Base-by-base conservation (phyloP, 306 rosid genomes). In the Lathyrus aphaca region DNA sequence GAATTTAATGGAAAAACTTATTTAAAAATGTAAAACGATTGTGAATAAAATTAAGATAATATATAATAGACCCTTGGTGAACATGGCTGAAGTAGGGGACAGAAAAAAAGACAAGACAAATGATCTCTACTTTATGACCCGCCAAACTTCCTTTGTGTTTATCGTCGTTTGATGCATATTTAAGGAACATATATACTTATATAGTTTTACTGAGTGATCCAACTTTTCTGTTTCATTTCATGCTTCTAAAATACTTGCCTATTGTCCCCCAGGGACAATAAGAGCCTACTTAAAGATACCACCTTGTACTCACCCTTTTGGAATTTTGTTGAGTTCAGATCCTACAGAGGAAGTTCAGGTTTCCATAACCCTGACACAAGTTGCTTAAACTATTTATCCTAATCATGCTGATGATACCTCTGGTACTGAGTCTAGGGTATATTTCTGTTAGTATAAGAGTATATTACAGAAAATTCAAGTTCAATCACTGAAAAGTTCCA, bases 101-200 rank as follows among this genome's bases (percentile, higher is more conserved):
- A 82, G 44, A 75, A 56, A 86, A 79, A 23, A 74, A 71, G 74
- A 71, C 60, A 80, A 55, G 54, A 62, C 15, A 35, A 39, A 46
- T 59, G 64, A 21, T 64, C 66, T 18, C 9, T 21, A 53, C 19
- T 21, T 21, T 14, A 5, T 18, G 27, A 18, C 56, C 12, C 13
- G 7, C 62, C 32, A 18, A 30, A 55, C 21, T 45, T 55, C 29
- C 23, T 21, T 72, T 64, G 57, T 54, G 29, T 67, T 35, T 50
- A 18, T 18, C 15, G 19, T 50, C 21, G 56, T 67, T 7, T 67
- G 48, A 50, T 32, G 61, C 61, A 49, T 1, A 67, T 30, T 68
- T 80, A 49, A 71, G 70, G 50, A 76, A 64, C 37, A 80, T 68
- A 43, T 72, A 60, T 53, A 77, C 77, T 64, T 68, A 37, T 72